Percentiles rank a stretch among this genome's conserved stretches.
Conservation (phyloP, 495 filamentous ascomycete genomes). For the Penicillium fimorum region DNA sequence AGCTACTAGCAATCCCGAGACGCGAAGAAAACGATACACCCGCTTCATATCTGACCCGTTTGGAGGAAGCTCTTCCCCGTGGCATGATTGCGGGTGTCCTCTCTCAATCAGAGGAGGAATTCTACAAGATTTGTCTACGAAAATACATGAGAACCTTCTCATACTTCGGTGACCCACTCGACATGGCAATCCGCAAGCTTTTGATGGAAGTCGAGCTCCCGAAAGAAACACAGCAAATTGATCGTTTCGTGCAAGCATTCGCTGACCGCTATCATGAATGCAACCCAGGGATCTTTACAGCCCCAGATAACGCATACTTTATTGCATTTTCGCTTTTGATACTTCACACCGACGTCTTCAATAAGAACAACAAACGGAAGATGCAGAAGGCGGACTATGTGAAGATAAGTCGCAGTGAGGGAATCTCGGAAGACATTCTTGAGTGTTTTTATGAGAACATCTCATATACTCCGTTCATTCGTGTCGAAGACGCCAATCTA, state of each 20-base stretch:
- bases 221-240: slow-evolving; percentile 97
- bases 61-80: slow-evolving; percentile 74
- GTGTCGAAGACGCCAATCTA: slow-evolving; percentile 88
- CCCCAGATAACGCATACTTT: slow-evolving; percentile 88
- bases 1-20: slow-evolving; percentile 68
- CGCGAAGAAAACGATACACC: slow-evolving; percentile 87
- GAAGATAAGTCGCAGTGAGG: slow-evolving; percentile 88
- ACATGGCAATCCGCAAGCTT: slow-evolving; percentile 94
- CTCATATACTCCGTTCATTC: slow-evolving; percentile 94
- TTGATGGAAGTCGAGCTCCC: slow-evolving; percentile 96
- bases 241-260: slow-evolving; percentile 89
- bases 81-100: slow-evolving; percentile 78
- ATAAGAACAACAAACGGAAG: slow-evolving; percentile 98
- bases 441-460: slow-evolving; percentile 99
- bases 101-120: slow-evolving; percentile 79
- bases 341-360: slow-evolving; percentile 96
- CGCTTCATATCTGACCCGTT: slow-evolving; percentile 77
- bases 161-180: slow-evolving; percentile 94
- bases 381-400: slow-evolving; percentile 97
- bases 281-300: slow-evolving; percentile 92
- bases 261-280: slow-evolving; percentile 97
- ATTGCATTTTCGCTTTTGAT: slow-evolving; percentile 96
- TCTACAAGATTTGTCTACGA: slow-evolving; percentile 76
- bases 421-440: slow-evolving; percentile 86
- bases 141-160: slow-evolving; percentile 94